A percentile compares a stretch with the other conserved stretches of the same genome.
These are phyloP conservation scores for Phytophthora cactorum DNA, from an alignment of 352 stramenopile genomes.

Conservation along the genomic window DNA sequence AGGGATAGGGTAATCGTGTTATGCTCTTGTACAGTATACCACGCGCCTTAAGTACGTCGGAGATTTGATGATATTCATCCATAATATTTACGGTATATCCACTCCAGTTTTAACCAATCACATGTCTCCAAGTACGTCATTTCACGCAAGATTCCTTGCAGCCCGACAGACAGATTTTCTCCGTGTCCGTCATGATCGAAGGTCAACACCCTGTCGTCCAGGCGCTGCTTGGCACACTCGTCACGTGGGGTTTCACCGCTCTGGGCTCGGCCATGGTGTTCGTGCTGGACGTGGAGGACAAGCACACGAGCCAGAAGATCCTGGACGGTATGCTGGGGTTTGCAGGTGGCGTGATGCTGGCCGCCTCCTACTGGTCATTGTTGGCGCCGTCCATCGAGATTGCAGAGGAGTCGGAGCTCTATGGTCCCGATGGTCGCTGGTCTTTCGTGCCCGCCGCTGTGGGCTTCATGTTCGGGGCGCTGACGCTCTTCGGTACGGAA, in stretches of 20 bases:
- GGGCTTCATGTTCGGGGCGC: constrained; percentile 80
- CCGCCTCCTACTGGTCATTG: constrained; percentile 91
- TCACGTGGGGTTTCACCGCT: constrained; percentile 88
- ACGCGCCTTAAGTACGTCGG: too few relatives aligned
- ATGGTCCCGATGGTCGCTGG: constrained; percentile 73
- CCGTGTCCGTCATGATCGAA: constrained; percentile 63
- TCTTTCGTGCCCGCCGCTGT: constrained; percentile 86
- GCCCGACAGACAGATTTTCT: background rate
- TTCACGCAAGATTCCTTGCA: background rate
- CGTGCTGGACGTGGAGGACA: constrained; percentile 81
- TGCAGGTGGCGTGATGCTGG: constrained; percentile 90
- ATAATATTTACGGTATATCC: too few relatives aligned
- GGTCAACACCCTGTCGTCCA: constrained; percentile 78
- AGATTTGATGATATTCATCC: too few relatives aligned
- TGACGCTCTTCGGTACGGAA: constrained; percentile 81
- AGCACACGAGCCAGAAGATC: constrained; percentile 79
- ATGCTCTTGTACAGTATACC: too few relatives aligned
- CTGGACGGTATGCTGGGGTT: constrained; percentile 90
- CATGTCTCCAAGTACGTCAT: constrained; percentile 14
- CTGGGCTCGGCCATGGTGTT: constrained; percentile 83
- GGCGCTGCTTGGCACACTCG: constrained; percentile 80
- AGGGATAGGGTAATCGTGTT: too few relatives aligned
- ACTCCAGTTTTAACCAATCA: too few relatives aligned
- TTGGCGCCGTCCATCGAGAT: constrained; percentile 89
- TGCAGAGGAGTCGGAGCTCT: constrained; percentile 77